phyloP scores from a whole-genome alignment of 129 eudicot species.

The Arctium minus region DNA sequence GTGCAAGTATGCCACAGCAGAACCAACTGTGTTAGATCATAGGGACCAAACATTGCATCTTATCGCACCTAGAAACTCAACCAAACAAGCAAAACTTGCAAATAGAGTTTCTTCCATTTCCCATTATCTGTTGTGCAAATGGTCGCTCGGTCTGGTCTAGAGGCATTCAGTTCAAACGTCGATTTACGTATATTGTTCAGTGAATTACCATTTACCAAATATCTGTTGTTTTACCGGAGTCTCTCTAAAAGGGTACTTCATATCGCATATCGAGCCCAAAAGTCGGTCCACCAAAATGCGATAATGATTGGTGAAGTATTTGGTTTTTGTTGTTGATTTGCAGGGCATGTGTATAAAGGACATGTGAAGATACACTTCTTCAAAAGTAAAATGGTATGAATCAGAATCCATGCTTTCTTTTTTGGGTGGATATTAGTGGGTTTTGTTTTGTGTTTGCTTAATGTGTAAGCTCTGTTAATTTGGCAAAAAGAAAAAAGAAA shows the following conservation, averaged over 20 bases:
- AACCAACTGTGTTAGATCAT: neutral
- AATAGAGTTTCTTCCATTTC: too few relatives aligned
- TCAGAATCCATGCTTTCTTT: slow-evolving; percentile 27
- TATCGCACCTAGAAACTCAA: neutral
- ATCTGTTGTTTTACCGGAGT: neutral
- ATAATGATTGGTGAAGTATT: neutral
- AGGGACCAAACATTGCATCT: neutral
- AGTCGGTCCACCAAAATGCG: neutral
- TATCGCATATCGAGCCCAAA: neutral
- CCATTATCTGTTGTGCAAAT: too few relatives aligned
- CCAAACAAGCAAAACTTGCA: neutral
- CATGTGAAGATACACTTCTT: slow-evolving; percentile 25
- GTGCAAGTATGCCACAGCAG: neutral
- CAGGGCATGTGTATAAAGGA: slow-evolving; percentile 34
- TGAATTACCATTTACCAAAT: neutral
- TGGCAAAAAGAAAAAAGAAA: neutral
- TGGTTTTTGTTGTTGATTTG: neutral
- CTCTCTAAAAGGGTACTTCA: neutral
- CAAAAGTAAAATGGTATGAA: slow-evolving; percentile 23
- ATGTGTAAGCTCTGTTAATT: slow-evolving; percentile 25
- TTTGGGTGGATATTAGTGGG: slow-evolving; percentile 28
- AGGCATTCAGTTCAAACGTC: neutral
- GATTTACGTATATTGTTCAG: neutral
- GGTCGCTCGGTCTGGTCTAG: neutral
- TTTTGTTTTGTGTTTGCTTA: slow-evolving; percentile 26